Percentiles rank a stretch among this genome's conserved stretches.
Evolutionary conservation across 2,329 filamentous ascomycete genomes (phyloP).

Genomic region (Pseudogymnoascus sp.): DNA sequence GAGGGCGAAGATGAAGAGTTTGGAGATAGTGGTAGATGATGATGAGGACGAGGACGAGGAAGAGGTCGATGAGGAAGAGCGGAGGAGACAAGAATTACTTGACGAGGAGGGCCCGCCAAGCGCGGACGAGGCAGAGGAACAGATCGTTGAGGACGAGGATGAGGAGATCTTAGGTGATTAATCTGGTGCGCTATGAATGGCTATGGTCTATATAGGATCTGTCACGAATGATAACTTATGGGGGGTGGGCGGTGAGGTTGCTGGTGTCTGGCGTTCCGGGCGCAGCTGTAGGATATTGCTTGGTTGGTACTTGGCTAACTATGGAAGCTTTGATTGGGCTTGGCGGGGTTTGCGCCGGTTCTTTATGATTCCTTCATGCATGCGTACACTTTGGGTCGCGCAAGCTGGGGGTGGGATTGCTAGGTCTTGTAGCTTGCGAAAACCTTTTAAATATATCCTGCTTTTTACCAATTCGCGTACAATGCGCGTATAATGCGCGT

Average conservation of each 20-base stretch:
- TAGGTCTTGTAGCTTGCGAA: conserved; percentile 3
- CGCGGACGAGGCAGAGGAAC: conserved; percentile 50
- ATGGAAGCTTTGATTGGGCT: conserved; percentile 1
- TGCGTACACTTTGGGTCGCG: neutral
- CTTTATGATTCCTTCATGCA: neutral
- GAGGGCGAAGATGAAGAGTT: conserved; percentile 18
- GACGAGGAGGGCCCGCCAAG: conserved; percentile 37
- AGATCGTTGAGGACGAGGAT: conserved; percentile 45
- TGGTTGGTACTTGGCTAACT: neutral
- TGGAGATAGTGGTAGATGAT: conserved; percentile 24
- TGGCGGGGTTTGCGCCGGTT: neutral
- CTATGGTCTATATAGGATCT: neutral
- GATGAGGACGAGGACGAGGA: conserved; percentile 25
- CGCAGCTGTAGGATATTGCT: conserved; percentile 1
- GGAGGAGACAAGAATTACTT: conserved; percentile 36
- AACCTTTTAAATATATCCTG: neutral
- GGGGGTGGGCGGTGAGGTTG: neutral
- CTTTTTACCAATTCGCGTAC: neutral
- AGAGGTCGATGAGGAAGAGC: conserved; percentile 11
- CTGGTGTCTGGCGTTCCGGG: conserved; percentile 3
- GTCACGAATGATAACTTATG: neutral
- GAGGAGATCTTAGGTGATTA: conserved; percentile 6
- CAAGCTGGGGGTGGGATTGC: neutral
- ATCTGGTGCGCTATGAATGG: neutral
- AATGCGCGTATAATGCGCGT: neutral